Percentiles rank a stretch among this genome's conserved stretches.
phyloP scores from a whole-genome alignment of 306 rosid genomes.

The Urtica urens region DNA sequence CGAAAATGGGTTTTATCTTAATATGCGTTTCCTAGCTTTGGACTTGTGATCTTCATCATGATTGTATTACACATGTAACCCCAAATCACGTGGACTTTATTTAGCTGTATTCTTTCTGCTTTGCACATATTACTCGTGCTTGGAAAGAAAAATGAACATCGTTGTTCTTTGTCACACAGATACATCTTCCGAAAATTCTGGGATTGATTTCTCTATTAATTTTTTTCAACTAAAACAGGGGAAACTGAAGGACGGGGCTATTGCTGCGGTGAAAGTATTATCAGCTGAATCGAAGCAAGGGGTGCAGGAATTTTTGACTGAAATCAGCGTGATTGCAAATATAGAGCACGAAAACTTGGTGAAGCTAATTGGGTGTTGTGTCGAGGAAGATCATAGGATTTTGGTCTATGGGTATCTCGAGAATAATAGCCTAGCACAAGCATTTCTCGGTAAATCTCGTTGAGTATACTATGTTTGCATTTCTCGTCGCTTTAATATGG shows the following conservation, averaged over 20 bases:
- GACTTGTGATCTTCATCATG: not conserved
- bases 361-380: constrained; percentile 72
- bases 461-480: constrained; percentile 8
- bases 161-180: too few relatives aligned
- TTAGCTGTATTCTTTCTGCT: too few relatives aligned
- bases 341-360: constrained; percentile 70
- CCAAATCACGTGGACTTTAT: too few relatives aligned
- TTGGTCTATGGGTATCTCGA: constrained; percentile 85
- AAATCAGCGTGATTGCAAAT: constrained; percentile 59
- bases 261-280: constrained; percentile 64
- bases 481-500: constrained; percentile 1
- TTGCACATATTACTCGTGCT: too few relatives aligned
- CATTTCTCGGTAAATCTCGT: constrained; percentile 44
- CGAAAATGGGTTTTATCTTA: constrained; percentile 1
- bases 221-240: constrained; percentile 29
- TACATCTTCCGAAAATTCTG: too few relatives aligned
- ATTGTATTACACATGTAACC: too few relatives aligned
- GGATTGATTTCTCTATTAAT: not conserved
- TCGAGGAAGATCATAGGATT: constrained; percentile 50
- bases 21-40: not conserved
- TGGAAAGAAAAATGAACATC: too few relatives aligned
- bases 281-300: constrained; percentile 68
- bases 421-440: constrained; percentile 67
- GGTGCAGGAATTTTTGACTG: constrained; percentile 55
- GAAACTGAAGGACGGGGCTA: constrained; percentile 35